Conservation (phyloP, 352 stramenopile species). For the Phytophthora kernoviae region DNA sequence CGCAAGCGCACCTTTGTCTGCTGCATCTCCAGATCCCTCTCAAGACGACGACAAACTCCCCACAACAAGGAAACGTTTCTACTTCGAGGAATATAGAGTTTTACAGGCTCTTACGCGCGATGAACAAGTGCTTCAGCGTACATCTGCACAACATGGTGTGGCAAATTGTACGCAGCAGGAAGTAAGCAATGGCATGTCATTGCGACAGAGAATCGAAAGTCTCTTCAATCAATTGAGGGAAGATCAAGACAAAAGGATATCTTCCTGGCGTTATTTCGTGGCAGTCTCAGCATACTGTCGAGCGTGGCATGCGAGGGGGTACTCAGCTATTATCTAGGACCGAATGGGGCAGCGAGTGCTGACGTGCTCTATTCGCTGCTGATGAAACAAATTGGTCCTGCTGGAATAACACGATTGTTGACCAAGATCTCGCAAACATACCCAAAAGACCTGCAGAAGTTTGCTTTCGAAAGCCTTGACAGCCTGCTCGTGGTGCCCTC, state of each 20-base stretch:
- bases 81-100: slow-evolving; percentile 52
- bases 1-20: background rate
- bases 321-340: slow-evolving; percentile 43
- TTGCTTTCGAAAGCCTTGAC: slow-evolving; percentile 60
- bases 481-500: slow-evolving; percentile 40
- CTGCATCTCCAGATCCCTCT: slow-evolving; percentile 9
- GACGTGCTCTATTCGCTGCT: slow-evolving; percentile 45
- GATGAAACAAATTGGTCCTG: slow-evolving; percentile 30
- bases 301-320: slow-evolving; percentile 35
- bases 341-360: slow-evolving; percentile 18
- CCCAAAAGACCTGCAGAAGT: slow-evolving; percentile 40
- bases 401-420: slow-evolving; percentile 35
- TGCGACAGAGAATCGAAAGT: slow-evolving; percentile 33
- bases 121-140: slow-evolving; percentile 4
- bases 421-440: slow-evolving; percentile 34
- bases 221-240: slow-evolving; percentile 36
- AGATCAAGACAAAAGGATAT: slow-evolving; percentile 40
- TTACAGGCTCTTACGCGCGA: slow-evolving; percentile 14
- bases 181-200: slow-evolving; percentile 17
- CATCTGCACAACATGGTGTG: slow-evolving; percentile 3
- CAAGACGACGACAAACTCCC: slow-evolving; percentile 9
- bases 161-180: slow-evolving; percentile 8
- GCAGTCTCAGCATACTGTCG: slow-evolving; percentile 35
- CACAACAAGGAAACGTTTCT: slow-evolving; percentile 28
- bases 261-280: slow-evolving; percentile 40